A percentile compares a stretch with the other conserved stretches of the same genome.
Conservation (phyloP, 495 filamentous ascomycete species). For the Penicillium tannophilum region DNA sequence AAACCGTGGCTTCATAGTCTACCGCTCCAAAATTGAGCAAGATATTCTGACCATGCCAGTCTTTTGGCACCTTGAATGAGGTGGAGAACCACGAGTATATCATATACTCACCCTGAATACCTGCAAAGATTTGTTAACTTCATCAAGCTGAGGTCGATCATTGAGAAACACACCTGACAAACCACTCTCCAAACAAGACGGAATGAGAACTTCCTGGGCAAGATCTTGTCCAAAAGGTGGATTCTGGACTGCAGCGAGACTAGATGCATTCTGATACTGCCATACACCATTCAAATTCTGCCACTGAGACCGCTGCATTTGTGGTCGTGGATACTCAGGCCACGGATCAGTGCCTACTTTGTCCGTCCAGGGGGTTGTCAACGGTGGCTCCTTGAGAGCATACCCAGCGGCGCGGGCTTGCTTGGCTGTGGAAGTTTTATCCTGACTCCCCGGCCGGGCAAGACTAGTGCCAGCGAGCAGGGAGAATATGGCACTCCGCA, state of each 20-base stretch:
- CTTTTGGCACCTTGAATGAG: constrained; percentile 52
- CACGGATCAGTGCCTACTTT: constrained; percentile 63
- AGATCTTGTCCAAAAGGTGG: constrained; percentile 48
- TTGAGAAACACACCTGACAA: constrained; percentile 43
- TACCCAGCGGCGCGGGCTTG: constrained; percentile 27
- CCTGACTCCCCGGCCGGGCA: constrained; percentile 17
- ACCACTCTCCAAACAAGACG: constrained; percentile 65
- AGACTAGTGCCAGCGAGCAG: constrained; percentile 19
- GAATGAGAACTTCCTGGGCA: constrained; percentile 56
- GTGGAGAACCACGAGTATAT: constrained; percentile 64
- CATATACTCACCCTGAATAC: constrained; percentile 50
- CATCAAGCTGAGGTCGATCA: neutral
- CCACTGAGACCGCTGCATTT: constrained; percentile 59
- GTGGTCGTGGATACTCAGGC: constrained; percentile 68
- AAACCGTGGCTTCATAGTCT: constrained; percentile 67
- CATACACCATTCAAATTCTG: constrained; percentile 67
- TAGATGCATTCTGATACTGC: constrained; percentile 56
- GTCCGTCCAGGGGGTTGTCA: constrained; percentile 65
- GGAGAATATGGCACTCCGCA: constrained; percentile 15
- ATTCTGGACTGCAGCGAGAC: constrained; percentile 37
- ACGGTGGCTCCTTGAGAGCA: constrained; percentile 40
- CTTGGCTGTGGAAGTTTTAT: constrained; percentile 1
- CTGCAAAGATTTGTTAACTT: constrained; percentile 33
- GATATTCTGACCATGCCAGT: constrained; percentile 48
- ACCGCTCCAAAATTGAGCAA: constrained; percentile 71